Conservation (phyloP, 208 protist genomes). For the Trichomonas vaginalis region DNA sequence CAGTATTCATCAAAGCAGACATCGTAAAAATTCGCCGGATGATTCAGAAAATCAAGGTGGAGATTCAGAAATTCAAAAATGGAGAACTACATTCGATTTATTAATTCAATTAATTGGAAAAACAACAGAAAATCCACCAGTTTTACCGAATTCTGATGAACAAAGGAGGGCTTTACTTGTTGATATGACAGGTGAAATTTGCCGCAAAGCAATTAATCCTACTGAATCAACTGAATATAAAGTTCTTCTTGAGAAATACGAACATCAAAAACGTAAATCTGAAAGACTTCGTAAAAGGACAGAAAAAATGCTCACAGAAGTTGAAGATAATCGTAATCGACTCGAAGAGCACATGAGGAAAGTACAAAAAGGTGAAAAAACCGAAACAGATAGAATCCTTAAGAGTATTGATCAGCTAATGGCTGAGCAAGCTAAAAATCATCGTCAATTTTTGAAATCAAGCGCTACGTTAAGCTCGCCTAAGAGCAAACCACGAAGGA, state of each 20-base stretch:
- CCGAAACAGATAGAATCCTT: neutral
- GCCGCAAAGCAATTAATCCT: neutral
- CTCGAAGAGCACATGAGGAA: neutral
- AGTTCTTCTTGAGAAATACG: neutral
- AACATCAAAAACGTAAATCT: neutral
- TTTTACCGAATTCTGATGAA: neutral
- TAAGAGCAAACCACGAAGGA: neutral
- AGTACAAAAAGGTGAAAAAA: neutral
- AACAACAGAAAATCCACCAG: neutral
- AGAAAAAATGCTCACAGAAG: neutral
- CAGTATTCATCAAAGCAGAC: neutral
- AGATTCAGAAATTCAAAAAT: neutral
- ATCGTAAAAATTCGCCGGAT: neutral
- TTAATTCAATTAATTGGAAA: neutral
- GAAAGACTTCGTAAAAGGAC: neutral
- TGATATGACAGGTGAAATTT: neutral
- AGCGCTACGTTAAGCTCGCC: neutral
- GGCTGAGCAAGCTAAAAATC: neutral
- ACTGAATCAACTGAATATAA: neutral
- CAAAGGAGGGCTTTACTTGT: neutral
- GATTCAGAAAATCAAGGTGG: neutral
- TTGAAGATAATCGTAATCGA: neutral
- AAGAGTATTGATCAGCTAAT: neutral
- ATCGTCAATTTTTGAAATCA: neutral
- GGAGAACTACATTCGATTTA: neutral